Evolutionary conservation across 2,329 filamentous ascomycete species (phyloP), one percentile per base, ranked within the genome.

Genomic region (Talaromyces sp.): DNA sequence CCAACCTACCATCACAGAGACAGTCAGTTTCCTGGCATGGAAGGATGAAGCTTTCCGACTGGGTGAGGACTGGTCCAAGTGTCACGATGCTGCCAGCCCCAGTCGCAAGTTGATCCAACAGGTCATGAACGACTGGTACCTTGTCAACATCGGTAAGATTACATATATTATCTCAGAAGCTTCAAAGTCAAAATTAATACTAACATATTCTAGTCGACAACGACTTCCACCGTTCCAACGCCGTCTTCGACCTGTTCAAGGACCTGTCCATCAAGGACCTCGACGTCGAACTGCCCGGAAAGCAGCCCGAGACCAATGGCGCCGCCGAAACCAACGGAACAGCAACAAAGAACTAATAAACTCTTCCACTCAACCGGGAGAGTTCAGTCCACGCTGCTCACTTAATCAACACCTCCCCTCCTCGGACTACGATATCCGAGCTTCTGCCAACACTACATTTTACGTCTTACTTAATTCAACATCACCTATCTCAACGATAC

Each of bases 1-100:
- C n/a, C 94, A 99, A 74, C 94, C 94, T 13, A 99, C 94, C n/a
- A 97, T 99, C 65, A 94, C 99, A 47, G 94, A 99, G 77, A 95
- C 90, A 16, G 88, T 99, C 71, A 96, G 90, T 71, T 99, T 99
- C 82, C 80, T 99, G 49, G 94, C 94, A 2, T 99, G 94, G 94
- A 96, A 96, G 76, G 94, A 99, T 64, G 94, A 99, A 75, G 95
- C 96, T 14, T 99, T 91, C 80, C 86, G 90, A 56, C 82, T 99
- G 9, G 94, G 94, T 49, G 83, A 88, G 52, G 92, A 99, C 69
- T 99, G 94, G 94, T 90, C 90, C 19, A 90, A 90, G 66, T 99
- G 94, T 71, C 91, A 96, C 69, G 85, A 91, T 33, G 80, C 87
- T 55, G 80, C 80, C 53, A 91, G 86, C 58, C 86, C 89, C 29